A percentile compares a stretch with the other conserved stretches of the same genome.
Evolutionary conservation across 805 yeast species (phyloP).

Genomic region (Tetrapisispora arboricola): DNA sequence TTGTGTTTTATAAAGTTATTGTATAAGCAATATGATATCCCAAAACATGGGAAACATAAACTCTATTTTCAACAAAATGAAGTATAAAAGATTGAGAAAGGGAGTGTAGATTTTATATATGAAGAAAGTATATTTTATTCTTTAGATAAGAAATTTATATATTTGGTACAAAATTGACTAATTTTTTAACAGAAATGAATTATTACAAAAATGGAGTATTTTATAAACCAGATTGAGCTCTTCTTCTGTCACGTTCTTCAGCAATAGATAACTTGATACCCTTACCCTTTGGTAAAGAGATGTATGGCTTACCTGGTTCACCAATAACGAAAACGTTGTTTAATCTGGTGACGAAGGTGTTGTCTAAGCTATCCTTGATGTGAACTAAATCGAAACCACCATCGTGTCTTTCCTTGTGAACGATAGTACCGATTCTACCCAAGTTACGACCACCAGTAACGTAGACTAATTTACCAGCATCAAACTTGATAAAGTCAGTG

Average conservation of each 20-base stretch:
- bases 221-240: constrained; percentile 64
- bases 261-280: constrained; percentile 93
- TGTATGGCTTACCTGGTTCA: constrained; percentile 89
- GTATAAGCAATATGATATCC: no score
- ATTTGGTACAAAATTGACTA: constrained; percentile 7
- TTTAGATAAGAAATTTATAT: constrained; percentile 14
- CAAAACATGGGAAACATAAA: neutral
- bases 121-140: constrained; percentile 11
- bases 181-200: constrained; percentile 6
- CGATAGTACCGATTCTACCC: constrained; percentile 95
- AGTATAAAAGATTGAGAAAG: neutral
- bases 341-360: constrained; percentile 92
- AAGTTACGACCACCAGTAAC: constrained; percentile 97
- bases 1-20: no score
- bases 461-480: constrained; percentile 84
- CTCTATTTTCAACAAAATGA: neutral
- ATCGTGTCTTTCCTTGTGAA: constrained; percentile 95
- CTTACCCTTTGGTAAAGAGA: constrained; percentile 97
- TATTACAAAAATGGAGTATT: constrained; percentile 6
- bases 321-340: constrained; percentile 90
- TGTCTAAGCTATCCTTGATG: constrained; percentile 90
- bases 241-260: constrained; percentile 98
- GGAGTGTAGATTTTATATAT: no score
- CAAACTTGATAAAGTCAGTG: constrained; percentile 80
- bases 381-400: constrained; percentile 97